Evolutionary conservation across 2,329 filamentous ascomycete species (phyloP).

Genomic region (Hirsutella minnesotensis): DNA sequence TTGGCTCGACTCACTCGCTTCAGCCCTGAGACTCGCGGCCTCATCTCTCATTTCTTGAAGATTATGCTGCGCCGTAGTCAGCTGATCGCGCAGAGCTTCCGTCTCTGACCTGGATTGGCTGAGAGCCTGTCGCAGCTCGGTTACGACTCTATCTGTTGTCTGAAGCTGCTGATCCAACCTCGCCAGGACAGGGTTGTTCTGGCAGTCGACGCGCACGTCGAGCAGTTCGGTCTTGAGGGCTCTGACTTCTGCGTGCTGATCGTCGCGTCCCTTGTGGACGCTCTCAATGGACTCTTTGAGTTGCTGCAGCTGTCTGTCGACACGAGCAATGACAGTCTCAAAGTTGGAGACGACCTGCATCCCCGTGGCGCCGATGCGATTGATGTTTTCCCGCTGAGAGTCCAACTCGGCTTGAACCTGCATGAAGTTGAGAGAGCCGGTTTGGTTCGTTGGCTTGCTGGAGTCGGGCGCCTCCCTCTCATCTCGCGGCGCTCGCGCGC

Average conservation of each 20-base stretch:
- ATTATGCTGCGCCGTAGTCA: slow-evolving; percentile 11
- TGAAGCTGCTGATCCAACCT: slow-evolving; percentile 13
- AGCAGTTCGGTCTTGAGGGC: slow-evolving; percentile 14
- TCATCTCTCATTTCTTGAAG: slow-evolving; percentile 11
- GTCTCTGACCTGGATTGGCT: slow-evolving; percentile 8
- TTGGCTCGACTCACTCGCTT: slow-evolving; percentile 12
- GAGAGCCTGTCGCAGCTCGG: slow-evolving; percentile 9
- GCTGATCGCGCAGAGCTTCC: slow-evolving; percentile 10
- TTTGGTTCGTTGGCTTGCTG: not conserved
- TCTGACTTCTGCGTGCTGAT: slow-evolving; percentile 13
- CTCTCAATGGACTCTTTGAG: slow-evolving; percentile 16
- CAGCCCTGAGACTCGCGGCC: slow-evolving; percentile 11
- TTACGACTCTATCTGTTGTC: slow-evolving; percentile 9
- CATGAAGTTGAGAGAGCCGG: slow-evolving; percentile 10
- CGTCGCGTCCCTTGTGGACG: slow-evolving; percentile 12
- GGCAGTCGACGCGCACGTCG: slow-evolving; percentile 6
- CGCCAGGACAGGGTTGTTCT: slow-evolving; percentile 7
- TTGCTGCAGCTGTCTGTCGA: slow-evolving; percentile 21
- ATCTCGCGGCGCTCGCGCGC: not conserved
- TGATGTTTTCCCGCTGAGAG: slow-evolving; percentile 21
- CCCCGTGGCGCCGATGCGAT: slow-evolving; percentile 23
- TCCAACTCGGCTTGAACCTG: slow-evolving; percentile 22
- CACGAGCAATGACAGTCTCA: slow-evolving; percentile 19
- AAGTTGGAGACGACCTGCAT: slow-evolving; percentile 24
- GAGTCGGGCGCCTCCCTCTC: not conserved